Conservation (phyloP, 139 green algal species). For the Asterochloris sp. region DNA sequence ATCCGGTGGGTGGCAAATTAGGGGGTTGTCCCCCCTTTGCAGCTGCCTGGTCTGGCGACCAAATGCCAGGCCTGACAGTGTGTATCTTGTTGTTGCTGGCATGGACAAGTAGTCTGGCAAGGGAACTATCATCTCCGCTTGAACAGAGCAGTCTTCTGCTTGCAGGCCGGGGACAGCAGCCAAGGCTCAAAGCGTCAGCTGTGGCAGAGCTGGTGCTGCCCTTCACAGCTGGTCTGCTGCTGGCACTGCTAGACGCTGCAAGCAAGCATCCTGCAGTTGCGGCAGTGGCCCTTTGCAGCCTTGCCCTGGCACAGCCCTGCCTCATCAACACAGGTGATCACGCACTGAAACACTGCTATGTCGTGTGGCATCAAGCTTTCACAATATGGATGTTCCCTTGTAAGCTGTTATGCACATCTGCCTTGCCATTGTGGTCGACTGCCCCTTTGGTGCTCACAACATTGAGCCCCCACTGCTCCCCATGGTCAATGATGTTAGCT, state of each 20-base stretch:
- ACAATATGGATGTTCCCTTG: neutral
- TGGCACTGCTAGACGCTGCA: constrained; percentile 13
- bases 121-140: neutral
- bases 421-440: neutral
- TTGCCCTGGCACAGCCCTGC: constrained; percentile 16
- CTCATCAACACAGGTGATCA: constrained; percentile 17
- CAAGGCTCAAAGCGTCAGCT: neutral
- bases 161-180: neutral
- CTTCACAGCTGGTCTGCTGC: constrained; percentile 13
- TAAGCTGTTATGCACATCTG: neutral
- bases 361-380: neutral
- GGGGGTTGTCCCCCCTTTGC: neutral
- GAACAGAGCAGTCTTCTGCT: neutral
- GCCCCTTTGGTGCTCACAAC: neutral
- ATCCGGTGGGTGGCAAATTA: too few species aligned
- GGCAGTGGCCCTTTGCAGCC: constrained; percentile 10
- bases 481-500: neutral
- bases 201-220: constrained; percentile 17
- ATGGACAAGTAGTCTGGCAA: neutral
- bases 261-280: neutral
- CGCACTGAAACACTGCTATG: neutral
- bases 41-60: neutral
- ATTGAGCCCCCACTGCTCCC: neutral
- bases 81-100: neutral
- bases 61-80: neutral